phyloP scores from a whole-genome alignment of 31 red algal genomes.

The Asparagopsis taxiformis region DNA sequence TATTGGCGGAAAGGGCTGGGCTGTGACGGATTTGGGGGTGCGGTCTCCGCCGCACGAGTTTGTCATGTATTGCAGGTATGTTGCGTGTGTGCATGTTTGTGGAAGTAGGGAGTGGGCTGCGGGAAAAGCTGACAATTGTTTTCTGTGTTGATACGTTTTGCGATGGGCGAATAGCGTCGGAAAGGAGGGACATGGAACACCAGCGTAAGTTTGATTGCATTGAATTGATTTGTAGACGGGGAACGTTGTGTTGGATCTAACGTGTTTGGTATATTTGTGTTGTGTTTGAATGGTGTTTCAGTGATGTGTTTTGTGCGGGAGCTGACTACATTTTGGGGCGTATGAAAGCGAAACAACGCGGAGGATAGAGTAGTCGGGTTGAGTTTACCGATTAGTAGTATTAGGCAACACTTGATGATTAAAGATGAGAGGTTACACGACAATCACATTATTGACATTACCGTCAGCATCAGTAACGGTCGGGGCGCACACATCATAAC shows the following conservation, averaged over 20 bases:
- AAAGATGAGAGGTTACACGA: conserved; percentile 25
- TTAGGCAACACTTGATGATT: no score
- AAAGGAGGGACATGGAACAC: conserved; percentile 53
- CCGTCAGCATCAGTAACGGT: conserved; percentile 40
- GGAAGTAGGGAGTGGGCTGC: not conserved
- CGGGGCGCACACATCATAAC: conserved; percentile 43
- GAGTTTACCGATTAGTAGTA: not conserved
- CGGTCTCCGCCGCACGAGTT: conserved; percentile 71
- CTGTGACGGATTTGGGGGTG: conserved; percentile 22
- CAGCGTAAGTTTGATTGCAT: conserved; percentile 36
- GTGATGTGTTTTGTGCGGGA: conserved; percentile 46
- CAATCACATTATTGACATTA: conserved; percentile 70
- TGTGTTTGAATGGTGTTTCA: conserved; percentile 10
- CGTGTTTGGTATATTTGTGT: not conserved
- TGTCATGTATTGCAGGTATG: conserved; percentile 74
- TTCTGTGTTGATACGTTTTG: not conserved
- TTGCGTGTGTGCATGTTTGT: not conserved
- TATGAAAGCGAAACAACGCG: conserved; percentile 1
- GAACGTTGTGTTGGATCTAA: no score
- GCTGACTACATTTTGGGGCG: conserved; percentile 30
- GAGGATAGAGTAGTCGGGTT: not conserved
- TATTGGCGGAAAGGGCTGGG: conserved; percentile 37
- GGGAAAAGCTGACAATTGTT: not conserved
- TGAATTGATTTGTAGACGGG: not conserved
- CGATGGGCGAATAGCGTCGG: conserved; percentile 15